Percentiles rank a stretch among this genome's conserved stretches.
phyloP scores from a whole-genome alignment of 1,284 basidiomycete species.

The Leccinum griseonigrum region DNA sequence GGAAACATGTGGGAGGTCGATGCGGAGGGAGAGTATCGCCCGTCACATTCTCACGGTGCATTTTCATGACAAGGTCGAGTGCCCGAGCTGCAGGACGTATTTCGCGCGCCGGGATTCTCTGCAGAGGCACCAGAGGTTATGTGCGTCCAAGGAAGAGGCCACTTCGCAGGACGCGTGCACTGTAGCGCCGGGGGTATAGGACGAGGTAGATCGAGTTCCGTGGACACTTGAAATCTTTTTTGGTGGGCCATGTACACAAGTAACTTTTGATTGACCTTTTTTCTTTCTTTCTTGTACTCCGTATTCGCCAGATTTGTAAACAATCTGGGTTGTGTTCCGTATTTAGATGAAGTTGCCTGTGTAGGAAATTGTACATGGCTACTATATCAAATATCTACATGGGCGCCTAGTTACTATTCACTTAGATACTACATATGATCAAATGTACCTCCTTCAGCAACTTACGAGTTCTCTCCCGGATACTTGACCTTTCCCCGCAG shows the following conservation, averaged over 20 bases:
- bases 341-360: no score
- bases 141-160: conserved; percentile 2
- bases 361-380: conserved; percentile 5
- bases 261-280: not conserved
- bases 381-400: not conserved
- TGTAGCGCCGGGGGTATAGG: not conserved
- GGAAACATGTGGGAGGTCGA: conserved; percentile 14
- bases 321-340: no score
- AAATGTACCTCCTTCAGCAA: not conserved
- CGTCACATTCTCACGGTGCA: conserved; percentile 26
- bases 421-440: not conserved
- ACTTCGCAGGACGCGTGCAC: not conserved
- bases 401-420: not conserved
- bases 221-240: not conserved
- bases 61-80: conserved; percentile 20
- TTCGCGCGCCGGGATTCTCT: conserved; percentile 28
- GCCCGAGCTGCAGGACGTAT: conserved; percentile 9
- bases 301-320: not conserved
- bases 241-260: not conserved
- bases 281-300: not conserved
- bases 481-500: conserved; percentile 28
- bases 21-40: conserved; percentile 24
- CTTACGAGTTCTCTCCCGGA: conserved; percentile 19
- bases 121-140: conserved; percentile 22
- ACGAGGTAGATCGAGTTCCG: not conserved